Evolutionary conservation across 2,329 filamentous ascomycete species (phyloP).

Genomic region (Pseudogymnoascus sp.): DNA sequence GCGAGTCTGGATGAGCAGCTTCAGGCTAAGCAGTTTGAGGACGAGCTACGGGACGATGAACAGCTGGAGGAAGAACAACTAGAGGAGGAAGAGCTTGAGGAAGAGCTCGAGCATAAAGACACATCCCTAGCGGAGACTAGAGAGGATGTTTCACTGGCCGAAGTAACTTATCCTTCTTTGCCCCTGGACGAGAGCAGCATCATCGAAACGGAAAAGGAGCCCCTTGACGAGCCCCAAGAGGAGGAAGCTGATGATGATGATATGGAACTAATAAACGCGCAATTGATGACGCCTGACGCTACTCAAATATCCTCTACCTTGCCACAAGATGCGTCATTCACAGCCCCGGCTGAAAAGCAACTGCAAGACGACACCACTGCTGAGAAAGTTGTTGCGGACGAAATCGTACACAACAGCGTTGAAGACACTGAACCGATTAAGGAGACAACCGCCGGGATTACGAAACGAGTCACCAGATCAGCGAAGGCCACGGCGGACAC

Average conservation of each 20-base stretch:
- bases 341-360: background rate
- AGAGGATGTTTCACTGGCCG: background rate
- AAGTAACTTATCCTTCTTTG: background rate
- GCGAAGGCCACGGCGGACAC: background rate
- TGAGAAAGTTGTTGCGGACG: background rate
- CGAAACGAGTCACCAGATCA: background rate
- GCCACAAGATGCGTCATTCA: background rate
- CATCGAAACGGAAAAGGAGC: background rate
- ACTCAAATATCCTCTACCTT: slow-evolving; percentile 12
- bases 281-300: slow-evolving; percentile 24
- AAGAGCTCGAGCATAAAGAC: background rate
- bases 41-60: slow-evolving; percentile 2
- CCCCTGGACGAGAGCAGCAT: background rate
- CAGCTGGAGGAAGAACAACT: background rate
- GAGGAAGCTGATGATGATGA: background rate
- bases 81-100: background rate
- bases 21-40: background rate
- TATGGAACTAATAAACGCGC: slow-evolving; percentile 12
- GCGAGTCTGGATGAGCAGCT: background rate
- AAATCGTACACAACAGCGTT: background rate
- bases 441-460: background rate
- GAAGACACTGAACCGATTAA: background rate
- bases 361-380: background rate
- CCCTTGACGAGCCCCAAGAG: background rate
- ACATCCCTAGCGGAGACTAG: background rate